Evolutionary conservation across 164 flowering plant species (phyloP), one percentile per base, ranked within the genome.

Genomic region (Tetrastigma voinierianum): DNA sequence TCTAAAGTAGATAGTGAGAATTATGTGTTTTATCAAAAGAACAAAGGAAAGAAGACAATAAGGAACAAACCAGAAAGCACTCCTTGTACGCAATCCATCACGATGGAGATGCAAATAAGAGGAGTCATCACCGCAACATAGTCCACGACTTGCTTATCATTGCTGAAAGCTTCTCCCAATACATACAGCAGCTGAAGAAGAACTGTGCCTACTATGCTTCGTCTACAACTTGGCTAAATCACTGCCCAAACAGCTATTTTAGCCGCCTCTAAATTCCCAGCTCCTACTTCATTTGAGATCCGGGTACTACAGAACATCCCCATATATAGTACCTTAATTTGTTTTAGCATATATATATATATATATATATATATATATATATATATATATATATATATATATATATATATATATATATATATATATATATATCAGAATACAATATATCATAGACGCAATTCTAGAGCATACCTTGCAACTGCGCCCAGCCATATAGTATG

Each of bases 261-360:
- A 55, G 87, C 84, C 25, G 75, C 76, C 8, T 63, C 69, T 47
- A 83, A 79, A 43, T 67, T 73, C 24, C 83, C 84, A 17, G 80
- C 83, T 51, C 86, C 86, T 21, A 83, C 25, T 64, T 83, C 86
- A 59, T 83, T 83, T 52, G 86, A 76, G 14, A 83, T 74, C 9
- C 84, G 68, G 10, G 74, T 81, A 55, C 84, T 83, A 66, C 61
- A 59, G 45, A 68, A 45, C 13, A 25, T 46, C 61, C 45, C n/a
- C n/a, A n/a, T n/a, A n/a, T n/a, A n/a, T n/a, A n/a, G 12, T 1
- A n/a, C 48, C 40, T 7, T 12, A 56, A 1, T 23, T 9, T 55
- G n/a, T n/a, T n/a, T n/a, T 32, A 14, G 20, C 9, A 18, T 5
- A 10, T 17, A 17, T 6, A 11, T 46, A 32, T 5, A 23, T 12